phyloP scores from a whole-genome alignment of 148 eudicot genomes.

The Diospyros lotus region DNA sequence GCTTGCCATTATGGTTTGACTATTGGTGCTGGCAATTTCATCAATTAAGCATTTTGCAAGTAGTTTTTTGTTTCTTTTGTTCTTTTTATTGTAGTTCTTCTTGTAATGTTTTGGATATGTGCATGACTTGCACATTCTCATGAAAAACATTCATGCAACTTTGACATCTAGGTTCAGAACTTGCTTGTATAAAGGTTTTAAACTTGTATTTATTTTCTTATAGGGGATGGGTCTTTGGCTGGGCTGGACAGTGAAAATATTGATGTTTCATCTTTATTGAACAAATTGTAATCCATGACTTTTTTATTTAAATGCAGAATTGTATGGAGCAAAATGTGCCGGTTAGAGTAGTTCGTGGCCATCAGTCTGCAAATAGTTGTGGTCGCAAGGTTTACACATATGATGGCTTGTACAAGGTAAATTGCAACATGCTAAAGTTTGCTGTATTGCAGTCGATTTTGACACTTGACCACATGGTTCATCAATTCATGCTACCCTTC shows the following conservation, averaged over 20 bases:
- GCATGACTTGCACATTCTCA: background rate
- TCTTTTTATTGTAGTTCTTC: background rate
- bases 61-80: background rate
- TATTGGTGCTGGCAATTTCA: background rate
- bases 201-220: background rate
- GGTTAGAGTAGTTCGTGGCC: slow-evolving; percentile 67
- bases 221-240: background rate
- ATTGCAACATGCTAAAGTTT: no score
- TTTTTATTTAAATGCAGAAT: slow-evolving; percentile 33
- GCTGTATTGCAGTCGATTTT: no score
- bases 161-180: background rate
- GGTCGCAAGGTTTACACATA: slow-evolving; percentile 64
- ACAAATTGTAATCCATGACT: no score
- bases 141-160: background rate
- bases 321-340: slow-evolving; percentile 54
- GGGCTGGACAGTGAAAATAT: background rate
- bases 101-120: background rate
- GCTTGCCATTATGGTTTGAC: background rate
- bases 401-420: slow-evolving; percentile 76
- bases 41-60: no score
- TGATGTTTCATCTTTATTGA: background rate
- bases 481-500: no score
- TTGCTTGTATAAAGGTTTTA: background rate
- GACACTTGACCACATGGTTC: no score
- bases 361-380: slow-evolving; percentile 41